These are phyloP conservation scores for Eimeria zaria DNA, from an alignment of 169 alveolate species.

Conservation along the genomic window DNA sequence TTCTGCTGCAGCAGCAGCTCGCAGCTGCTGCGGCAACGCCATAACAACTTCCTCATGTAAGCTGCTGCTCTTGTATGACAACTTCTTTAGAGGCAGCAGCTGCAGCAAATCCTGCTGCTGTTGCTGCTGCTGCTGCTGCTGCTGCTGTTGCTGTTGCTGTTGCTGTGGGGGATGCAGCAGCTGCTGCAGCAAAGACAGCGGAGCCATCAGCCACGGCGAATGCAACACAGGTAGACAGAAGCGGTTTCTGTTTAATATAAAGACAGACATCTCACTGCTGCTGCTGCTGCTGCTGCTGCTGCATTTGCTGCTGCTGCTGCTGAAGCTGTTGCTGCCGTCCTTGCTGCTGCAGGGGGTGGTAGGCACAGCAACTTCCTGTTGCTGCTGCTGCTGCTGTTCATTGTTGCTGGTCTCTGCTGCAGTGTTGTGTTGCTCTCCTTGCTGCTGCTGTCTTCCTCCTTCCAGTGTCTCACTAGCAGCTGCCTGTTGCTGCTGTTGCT, in stretches of 20 bases:
- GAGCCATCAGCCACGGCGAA: slow-evolving; percentile 51
- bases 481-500: no score
- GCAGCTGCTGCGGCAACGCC: not conserved
- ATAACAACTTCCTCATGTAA: slow-evolving; percentile 36
- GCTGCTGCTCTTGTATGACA: slow-evolving; percentile 55
- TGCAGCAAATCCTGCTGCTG: not conserved
- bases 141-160: not conserved
- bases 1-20: slow-evolving; percentile 11
- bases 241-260: not conserved
- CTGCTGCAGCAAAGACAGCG: slow-evolving; percentile 56
- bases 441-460: not conserved
- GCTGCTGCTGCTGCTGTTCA: slow-evolving; percentile 21
- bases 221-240: not conserved
- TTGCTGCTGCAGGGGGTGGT: not conserved
- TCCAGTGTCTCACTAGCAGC: not conserved
- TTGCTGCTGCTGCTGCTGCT: not conserved
- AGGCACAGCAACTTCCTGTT: not conserved
- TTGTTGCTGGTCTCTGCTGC: slow-evolving; percentile 3
- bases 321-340: slow-evolving; percentile 8
- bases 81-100: slow-evolving; percentile 33
- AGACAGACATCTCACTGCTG: slow-evolving; percentile 14
- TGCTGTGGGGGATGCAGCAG: slow-evolving; percentile 17
- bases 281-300: slow-evolving; percentile 28
- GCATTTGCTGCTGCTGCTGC: not conserved
- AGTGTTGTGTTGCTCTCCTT: not conserved